A percentile compares a stretch with the other conserved stretches of the same genome.
phyloP scores from a whole-genome alignment of 306 rosid species.

The Prinsepia uniflora region DNA sequence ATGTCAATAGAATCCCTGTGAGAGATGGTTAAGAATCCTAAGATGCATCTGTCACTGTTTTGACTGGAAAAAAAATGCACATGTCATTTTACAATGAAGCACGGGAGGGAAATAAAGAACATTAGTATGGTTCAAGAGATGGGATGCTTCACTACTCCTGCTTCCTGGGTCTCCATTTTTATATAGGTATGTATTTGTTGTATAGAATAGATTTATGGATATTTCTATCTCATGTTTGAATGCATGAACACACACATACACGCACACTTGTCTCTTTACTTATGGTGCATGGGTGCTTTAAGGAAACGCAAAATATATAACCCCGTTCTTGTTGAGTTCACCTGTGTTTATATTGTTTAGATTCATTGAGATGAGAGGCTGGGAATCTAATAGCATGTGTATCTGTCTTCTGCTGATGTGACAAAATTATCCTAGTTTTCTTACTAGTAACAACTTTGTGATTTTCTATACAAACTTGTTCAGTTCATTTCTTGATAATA shows the following conservation, averaged over 20 bases:
- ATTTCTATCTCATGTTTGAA: not conserved
- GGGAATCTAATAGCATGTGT: not conserved
- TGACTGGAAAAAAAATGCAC: not conserved
- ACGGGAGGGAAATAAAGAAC: not conserved
- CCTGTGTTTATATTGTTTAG: not conserved
- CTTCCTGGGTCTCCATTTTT: not conserved
- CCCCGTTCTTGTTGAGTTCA: not conserved
- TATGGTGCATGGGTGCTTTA: not conserved
- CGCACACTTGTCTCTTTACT: not conserved
- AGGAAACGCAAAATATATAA: not conserved
- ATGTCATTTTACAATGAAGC: not conserved
- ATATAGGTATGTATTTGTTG: too few species aligned
- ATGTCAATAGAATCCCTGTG: not conserved
- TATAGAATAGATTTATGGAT: not conserved
- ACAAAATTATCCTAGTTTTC: not conserved
- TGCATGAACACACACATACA: not conserved
- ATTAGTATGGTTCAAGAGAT: not conserved
- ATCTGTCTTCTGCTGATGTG: not conserved
- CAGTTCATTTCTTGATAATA: not conserved
- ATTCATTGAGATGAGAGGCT: not conserved
- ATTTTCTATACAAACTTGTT: not conserved
- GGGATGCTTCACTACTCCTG: not conserved
- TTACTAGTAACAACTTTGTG: not conserved
- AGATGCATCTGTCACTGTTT: not conserved
- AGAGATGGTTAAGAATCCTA: not conserved